Evolutionary conservation across 352 stramenopile genomes (phyloP), one percentile per base, ranked within the genome.

Genomic region (Phytophthora hibernalis): DNA sequence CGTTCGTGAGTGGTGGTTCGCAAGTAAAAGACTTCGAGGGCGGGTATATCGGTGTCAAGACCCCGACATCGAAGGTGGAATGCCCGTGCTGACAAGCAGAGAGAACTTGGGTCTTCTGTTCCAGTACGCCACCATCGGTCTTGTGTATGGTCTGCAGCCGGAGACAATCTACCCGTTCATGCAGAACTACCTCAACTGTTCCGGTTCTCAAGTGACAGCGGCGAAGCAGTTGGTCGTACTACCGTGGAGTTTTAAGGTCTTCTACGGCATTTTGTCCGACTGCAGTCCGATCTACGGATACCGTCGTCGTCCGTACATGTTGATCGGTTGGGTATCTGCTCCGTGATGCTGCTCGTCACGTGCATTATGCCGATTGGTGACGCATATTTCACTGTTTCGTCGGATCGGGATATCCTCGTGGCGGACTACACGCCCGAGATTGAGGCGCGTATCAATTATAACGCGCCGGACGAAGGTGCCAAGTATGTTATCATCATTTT

Each of bases 401-500:
- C 26, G 1, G 49, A 73, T 31, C 65, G 67, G 7, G 45, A 70
- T 16, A 11, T 71, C 13, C 30, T 59, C 0, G 26, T 68, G 0
- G 45, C 44, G 0, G 49, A 80, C 16, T 76, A 70, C 53, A 81
- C 68, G 0, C 22, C 30, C 5, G 73, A 60, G 31, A 48, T 73
- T 16, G 44, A 61, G 4, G 62, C 67, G 12, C 64, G 61, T 6
- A 66, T 87, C 55, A 82, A 86, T 52, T 42, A 57, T 11, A 21
- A 47, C 31, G 81, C 81, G 0, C 35, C 55, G 0, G 20, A 61
- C 0, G 35, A 77, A 33, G 78, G 70, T 8, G 72, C 47, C 52
- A 82, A 82, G 51, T 92, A 89, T 68, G 68, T 85, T 8, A 61
- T 90, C 1, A 38, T 89, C 20, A 90, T 96, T 74, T 83, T 94